These are phyloP conservation scores for Antarctomyces pellizariae DNA, from an alignment of 495 filamentous ascomycete species.

Conservation along the genomic window DNA sequence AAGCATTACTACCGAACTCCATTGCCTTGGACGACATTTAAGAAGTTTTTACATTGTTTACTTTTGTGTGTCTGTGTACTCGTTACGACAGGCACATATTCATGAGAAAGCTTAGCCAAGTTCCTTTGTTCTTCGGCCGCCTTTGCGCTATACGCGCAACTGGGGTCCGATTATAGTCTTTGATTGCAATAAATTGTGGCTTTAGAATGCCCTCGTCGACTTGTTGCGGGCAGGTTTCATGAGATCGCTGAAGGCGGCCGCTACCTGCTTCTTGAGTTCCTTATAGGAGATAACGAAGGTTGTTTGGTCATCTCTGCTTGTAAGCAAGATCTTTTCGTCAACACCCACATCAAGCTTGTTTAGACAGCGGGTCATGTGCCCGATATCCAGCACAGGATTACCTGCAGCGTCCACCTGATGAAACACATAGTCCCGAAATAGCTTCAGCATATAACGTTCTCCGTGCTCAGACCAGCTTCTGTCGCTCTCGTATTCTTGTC, in stretches of 20 bases:
- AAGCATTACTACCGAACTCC: too few relatives aligned
- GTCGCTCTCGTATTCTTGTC: slow-evolving; percentile 58
- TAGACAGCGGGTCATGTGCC: slow-evolving; percentile 58
- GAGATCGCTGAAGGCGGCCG: slow-evolving; percentile 60
- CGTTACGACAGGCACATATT: too few relatives aligned
- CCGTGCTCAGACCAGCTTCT: slow-evolving; percentile 69
- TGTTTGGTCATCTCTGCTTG: slow-evolving; percentile 75
- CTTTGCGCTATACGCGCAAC: too few relatives aligned
- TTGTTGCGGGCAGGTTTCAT: too few relatives aligned
- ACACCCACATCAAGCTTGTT: slow-evolving; percentile 82
- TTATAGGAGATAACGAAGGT: slow-evolving; percentile 68
- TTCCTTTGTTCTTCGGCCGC: too few relatives aligned
- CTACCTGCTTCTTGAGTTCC: slow-evolving; percentile 60
- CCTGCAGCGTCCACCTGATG: slow-evolving; percentile 76
- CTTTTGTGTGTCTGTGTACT: too few relatives aligned
- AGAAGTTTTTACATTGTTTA: too few relatives aligned
- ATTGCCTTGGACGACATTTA: too few relatives aligned
- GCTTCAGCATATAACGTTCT: slow-evolving; percentile 70
- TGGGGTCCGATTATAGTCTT: too few relatives aligned
- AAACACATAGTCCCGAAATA: slow-evolving; percentile 94
- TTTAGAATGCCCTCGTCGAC: not conserved
- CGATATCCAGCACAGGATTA: slow-evolving; percentile 58
- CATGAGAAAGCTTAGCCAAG: too few relatives aligned
- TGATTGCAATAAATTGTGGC: too few relatives aligned
- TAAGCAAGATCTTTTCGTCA: slow-evolving; percentile 64